Conservation (phyloP, 2,329 filamentous ascomycete genomes). For the Trichoderma sp. region DNA sequence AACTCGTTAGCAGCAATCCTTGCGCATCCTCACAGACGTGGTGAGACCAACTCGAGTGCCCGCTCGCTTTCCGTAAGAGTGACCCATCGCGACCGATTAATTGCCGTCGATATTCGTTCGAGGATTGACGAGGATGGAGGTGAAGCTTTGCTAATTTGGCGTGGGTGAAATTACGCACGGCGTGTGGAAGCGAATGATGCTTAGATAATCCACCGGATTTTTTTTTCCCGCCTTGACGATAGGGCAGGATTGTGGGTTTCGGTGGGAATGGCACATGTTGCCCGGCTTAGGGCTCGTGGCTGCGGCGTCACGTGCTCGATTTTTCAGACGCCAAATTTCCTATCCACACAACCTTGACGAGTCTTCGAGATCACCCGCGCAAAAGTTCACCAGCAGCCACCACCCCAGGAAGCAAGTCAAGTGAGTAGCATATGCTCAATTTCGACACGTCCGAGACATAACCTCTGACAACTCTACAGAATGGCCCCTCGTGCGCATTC, state of each 20-base stretch:
- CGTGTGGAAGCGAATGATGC: constrained; percentile 43
- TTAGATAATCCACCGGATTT: constrained; percentile 44
- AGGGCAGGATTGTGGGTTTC: constrained; percentile 41
- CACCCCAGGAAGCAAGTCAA: constrained; percentile 45
- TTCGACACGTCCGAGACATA: constrained; percentile 27
- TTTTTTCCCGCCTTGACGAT: constrained; percentile 32
- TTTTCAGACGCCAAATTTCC: constrained; percentile 37
- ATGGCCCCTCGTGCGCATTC: constrained; percentile 71
- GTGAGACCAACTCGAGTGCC: constrained; percentile 73
- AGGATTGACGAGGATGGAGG: constrained; percentile 44
- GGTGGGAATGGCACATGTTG: constrained; percentile 28
- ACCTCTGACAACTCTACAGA: constrained; percentile 40
- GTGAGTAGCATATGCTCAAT: constrained; percentile 38
- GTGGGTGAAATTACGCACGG: constrained; percentile 44
- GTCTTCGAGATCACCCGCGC: constrained; percentile 36
- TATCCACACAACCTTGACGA: constrained; percentile 41
- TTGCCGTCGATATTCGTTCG: constrained; percentile 46
- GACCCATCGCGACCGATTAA: constrained; percentile 72
- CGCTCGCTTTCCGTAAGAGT: constrained; percentile 82
- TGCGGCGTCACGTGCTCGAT: constrained; percentile 36
- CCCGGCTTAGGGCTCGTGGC: constrained; percentile 43
- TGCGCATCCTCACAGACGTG: constrained; percentile 24
- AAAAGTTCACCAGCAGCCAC: constrained; percentile 42
- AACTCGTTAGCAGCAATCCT: constrained; percentile 37
- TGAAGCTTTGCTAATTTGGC: constrained; percentile 39